Conservation (phyloP, 371 early-diverging fungal species). For the Furculomyces boomerangus region DNA sequence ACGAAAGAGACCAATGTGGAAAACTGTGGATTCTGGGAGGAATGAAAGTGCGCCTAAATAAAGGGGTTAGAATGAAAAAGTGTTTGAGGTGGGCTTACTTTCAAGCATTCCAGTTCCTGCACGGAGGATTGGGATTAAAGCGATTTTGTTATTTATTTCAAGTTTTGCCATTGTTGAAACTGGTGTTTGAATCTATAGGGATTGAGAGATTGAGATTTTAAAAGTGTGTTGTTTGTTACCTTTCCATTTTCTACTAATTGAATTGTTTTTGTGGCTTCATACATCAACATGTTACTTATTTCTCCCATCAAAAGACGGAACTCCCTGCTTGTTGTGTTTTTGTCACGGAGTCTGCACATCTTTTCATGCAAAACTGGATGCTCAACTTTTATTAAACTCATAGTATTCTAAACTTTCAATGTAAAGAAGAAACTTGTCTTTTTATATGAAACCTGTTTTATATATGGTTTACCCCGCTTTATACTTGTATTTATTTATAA, state of each 20-base stretch:
- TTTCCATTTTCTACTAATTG: conserved; percentile 20
- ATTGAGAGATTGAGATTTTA: neutral
- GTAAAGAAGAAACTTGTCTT: no score
- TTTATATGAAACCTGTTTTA: no score
- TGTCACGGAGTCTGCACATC: conserved; percentile 46
- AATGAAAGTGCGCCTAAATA: conserved; percentile 37
- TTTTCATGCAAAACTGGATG: conserved; percentile 58
- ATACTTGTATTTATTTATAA: no score
- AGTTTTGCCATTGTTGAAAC: conserved; percentile 27
- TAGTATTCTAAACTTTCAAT: no score
- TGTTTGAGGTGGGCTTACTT: conserved; percentile 23
- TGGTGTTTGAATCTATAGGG: conserved; percentile 8
- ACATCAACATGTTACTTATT: conserved; percentile 38
- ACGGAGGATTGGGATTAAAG: conserved; percentile 65
- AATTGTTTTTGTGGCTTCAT: conserved; percentile 44
- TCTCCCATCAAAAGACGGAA: conserved; percentile 48
- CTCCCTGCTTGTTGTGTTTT: conserved; percentile 31
- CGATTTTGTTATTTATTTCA: conserved; percentile 35
- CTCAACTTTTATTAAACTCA: neutral
- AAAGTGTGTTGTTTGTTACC: conserved; percentile 4
- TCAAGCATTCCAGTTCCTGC: conserved; percentile 58
- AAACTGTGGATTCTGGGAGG: conserved; percentile 52
- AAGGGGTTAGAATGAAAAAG: neutral
- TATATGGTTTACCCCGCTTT: no score
- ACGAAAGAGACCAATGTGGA: conserved; percentile 66